Evolutionary conservation across 2,329 filamentous ascomycete genomes (phyloP), one percentile per base, ranked within the genome.

Genomic region (Colletotrichum sp.): DNA sequence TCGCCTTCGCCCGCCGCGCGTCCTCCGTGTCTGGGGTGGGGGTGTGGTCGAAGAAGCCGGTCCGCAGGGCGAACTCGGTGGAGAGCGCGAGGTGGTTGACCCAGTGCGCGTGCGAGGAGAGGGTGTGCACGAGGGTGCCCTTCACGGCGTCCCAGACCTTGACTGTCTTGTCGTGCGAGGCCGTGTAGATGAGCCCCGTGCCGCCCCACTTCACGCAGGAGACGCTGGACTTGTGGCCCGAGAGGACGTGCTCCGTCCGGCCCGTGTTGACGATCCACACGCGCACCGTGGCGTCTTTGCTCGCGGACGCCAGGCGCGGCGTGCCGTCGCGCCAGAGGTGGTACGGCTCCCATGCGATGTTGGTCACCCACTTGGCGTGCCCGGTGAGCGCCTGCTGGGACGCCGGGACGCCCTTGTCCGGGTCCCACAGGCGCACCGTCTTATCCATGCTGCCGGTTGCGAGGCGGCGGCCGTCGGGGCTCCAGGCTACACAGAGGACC

Each of bases 181-280:
- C 92, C 9, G 94, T 95, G 86, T 97, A 98, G 78, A 98, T 93
- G 75, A 92, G 88, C 5, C 96, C 95, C 2, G 93, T 94, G n/a
- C 96, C 96, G 73, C 97, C 97, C 97, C 97, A 99, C 80, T 94
- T 93, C 5, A 99, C 95, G 83, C 96, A 98, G 62, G 94, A 96
- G 18, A 99, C 95, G 64, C 93, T 95, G 60, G 93, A 93, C 86
- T 96, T 97, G 88, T 99, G 97, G 5, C 96, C 96, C 7, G 94
- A 95, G 32, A 99, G 88, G 4, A 96, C 94, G 80, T 94, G 92
- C 81, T 98, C 95, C 3, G 95, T 95, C 59, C 90, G 91, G 52
- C 95, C 94, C 8, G 94, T 92, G 75, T 96, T 93, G 36, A 94
- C 94, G 77, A 96, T 91, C 96, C 96, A 99, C 65, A 99, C 90